Conservation (phyloP, 106 monocot species). For the Platanthera zijinensis region DNA sequence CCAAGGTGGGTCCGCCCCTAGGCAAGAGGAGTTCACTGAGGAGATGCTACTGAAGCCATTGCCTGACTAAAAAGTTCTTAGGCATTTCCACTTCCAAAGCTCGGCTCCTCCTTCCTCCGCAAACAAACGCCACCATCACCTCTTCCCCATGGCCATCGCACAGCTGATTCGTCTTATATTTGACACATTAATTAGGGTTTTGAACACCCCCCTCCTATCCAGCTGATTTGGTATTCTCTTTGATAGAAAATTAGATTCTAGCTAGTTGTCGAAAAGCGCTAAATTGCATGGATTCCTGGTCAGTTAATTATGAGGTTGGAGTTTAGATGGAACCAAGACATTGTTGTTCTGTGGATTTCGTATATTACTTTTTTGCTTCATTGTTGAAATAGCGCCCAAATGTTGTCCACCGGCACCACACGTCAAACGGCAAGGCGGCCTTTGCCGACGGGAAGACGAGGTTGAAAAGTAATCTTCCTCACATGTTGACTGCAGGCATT, state of each 20-base stretch:
- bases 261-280: not conserved
- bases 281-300: not conserved
- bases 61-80: constrained; percentile 69
- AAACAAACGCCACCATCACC: constrained; percentile 63
- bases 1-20: too few relatives aligned
- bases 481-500: too few relatives aligned
- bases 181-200: not conserved
- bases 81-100: constrained; percentile 79
- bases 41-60: constrained; percentile 61
- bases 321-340: not conserved
- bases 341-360: not conserved
- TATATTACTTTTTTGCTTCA: too few relatives aligned
- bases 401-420: too few relatives aligned
- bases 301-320: not conserved
- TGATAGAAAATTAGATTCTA: not conserved
- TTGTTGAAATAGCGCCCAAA: too few relatives aligned
- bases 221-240: not conserved
- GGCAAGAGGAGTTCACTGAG: too few relatives aligned
- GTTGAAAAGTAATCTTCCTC: too few relatives aligned
- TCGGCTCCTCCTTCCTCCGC: constrained; percentile 33
- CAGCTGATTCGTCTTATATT: constrained; percentile 41
- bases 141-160: constrained; percentile 91
- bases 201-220: not conserved
- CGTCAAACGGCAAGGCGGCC: too few relatives aligned
- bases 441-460: too few relatives aligned